A percentile compares a stretch with the other conserved stretches of the same genome.
Conservation (phyloP, 1,139 yeast genomes). For the Diutina rugosa region DNA sequence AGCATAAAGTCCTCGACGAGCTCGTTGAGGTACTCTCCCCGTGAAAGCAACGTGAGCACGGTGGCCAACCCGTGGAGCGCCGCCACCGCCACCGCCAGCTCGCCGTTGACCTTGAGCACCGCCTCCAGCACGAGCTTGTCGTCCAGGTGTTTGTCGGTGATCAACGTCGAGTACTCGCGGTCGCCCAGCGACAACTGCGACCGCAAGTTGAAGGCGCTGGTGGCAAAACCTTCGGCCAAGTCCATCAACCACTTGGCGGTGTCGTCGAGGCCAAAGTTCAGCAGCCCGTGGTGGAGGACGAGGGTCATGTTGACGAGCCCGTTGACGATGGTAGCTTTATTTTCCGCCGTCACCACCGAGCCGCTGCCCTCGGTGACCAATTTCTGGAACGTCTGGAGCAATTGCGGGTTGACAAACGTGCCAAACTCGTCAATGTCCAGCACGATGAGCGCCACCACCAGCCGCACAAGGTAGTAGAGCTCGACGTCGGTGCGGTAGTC, state of each 20-base stretch:
- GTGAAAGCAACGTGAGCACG: conserved; percentile 27
- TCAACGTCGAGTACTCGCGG: conserved; percentile 29
- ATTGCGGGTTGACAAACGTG: conserved; percentile 23
- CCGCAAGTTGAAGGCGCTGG: conserved; percentile 21
- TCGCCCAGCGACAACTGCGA: conserved; percentile 26
- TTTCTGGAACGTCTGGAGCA: background rate
- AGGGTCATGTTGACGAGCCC: conserved; percentile 33
- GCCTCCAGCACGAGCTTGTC: conserved; percentile 18
- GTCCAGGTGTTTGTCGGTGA: conserved; percentile 22
- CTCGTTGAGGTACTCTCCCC: conserved; percentile 30
- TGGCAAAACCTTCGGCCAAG: conserved; percentile 29
- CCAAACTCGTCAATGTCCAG: conserved; percentile 43
- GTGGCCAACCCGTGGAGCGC: conserved; percentile 37
- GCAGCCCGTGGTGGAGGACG: conserved; percentile 34
- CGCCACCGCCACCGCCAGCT: conserved; percentile 27
- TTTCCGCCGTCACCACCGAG: conserved; percentile 20
- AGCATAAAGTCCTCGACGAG: conserved; percentile 20
- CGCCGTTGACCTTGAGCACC: conserved; percentile 17
- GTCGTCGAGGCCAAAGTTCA: conserved; percentile 38
- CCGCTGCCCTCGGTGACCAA: conserved; percentile 10
- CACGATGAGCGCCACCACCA: conserved; percentile 28
- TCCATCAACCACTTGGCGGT: conserved; percentile 30
- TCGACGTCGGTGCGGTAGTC: conserved; percentile 31
- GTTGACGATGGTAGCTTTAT: conserved; percentile 27
- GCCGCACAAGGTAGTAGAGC: conserved; percentile 27